Conservation (phyloP, 768 basidiomycete species). For the Pisolithus orientalis region DNA sequence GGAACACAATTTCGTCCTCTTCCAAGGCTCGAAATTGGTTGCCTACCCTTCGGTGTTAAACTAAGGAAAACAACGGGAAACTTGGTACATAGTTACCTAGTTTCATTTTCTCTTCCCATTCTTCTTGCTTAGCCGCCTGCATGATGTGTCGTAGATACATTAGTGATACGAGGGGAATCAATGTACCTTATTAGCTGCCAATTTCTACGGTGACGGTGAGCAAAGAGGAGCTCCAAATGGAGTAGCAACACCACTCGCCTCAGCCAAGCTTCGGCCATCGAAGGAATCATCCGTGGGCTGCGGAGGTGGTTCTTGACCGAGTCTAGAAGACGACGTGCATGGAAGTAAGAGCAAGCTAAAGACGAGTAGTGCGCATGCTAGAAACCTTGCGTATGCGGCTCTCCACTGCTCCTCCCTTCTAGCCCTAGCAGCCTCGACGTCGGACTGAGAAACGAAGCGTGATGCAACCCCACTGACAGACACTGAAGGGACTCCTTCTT, state of each 20-base stretch:
- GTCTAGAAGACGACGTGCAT: conserved; percentile 32
- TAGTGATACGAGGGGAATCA: conserved; percentile 1
- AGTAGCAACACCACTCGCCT: conserved; percentile 48
- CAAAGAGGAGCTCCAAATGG: conserved; percentile 2
- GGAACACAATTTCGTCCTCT: conserved; percentile 86
- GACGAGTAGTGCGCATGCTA: neutral
- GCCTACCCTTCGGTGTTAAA: conserved; percentile 36
- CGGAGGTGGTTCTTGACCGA: conserved; percentile 81
- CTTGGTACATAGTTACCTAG: conserved; percentile 34
- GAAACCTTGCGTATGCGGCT: conserved; percentile 78
- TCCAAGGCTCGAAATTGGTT: conserved; percentile 88
- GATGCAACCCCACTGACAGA: conserved; percentile 70
- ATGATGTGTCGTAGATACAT: conserved; percentile 5
- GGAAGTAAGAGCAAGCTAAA: neutral
- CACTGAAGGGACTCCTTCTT: conserved; percentile 67
- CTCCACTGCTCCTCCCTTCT: conserved; percentile 83
- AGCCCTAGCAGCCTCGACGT: conserved; percentile 66
- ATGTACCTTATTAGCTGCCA: conserved; percentile 80
- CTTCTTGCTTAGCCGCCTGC: conserved; percentile 84
- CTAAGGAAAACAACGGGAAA: neutral
- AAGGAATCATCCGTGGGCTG: conserved; percentile 69
- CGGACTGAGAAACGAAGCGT: conserved; percentile 76
- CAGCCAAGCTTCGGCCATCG: conserved; percentile 83
- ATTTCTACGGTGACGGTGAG: conserved; percentile 49
- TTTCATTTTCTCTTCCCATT: conserved; percentile 90